These are phyloP conservation scores for Botrytis paeoniae DNA, from an alignment of 2,329 filamentous ascomycete genomes.

Conservation along the genomic window DNA sequence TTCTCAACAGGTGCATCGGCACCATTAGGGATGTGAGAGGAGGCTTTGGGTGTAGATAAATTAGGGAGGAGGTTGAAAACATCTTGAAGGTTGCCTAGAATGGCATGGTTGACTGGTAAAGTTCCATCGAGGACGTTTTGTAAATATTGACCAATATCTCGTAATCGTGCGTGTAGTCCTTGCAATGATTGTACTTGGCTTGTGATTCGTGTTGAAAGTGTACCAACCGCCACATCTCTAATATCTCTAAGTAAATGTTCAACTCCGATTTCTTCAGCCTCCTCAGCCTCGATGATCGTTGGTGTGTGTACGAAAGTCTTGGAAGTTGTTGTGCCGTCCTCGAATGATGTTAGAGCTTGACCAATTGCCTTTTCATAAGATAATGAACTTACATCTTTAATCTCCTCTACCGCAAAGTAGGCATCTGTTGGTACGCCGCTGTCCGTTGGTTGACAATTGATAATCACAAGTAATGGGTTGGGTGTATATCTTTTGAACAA, in stretches of 20 bases:
- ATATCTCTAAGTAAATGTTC: slow-evolving; percentile 98
- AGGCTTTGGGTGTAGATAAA: slow-evolving; percentile 75
- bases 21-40: slow-evolving; percentile 50
- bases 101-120: slow-evolving; percentile 93
- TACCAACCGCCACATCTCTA: slow-evolving; percentile 94
- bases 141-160: slow-evolving; percentile 92
- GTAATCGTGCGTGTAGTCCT: slow-evolving; percentile 87
- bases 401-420: slow-evolving; percentile 98
- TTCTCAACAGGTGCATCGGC: slow-evolving; percentile 47
- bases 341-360: slow-evolving; percentile 21
- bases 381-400: slow-evolving; percentile 78
- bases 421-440: slow-evolving; percentile 96
- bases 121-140: slow-evolving; percentile 93
- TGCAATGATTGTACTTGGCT: slow-evolving; percentile 97
- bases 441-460: slow-evolving; percentile 97
- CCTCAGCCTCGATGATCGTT: slow-evolving; percentile 96
- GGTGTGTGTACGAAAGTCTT: slow-evolving; percentile 99
- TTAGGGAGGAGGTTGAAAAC: slow-evolving; percentile 98
- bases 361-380: neutral
- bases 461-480: slow-evolving; percentile 93
- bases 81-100: slow-evolving; percentile 96
- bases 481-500: slow-evolving; percentile 99
- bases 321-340: slow-evolving; percentile 96
- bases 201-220: slow-evolving; percentile 92
- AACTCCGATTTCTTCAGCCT: slow-evolving; percentile 97